phyloP scores from a whole-genome alignment of 2,329 filamentous ascomycete species.

The Ceratocystis harringtonii region DNA sequence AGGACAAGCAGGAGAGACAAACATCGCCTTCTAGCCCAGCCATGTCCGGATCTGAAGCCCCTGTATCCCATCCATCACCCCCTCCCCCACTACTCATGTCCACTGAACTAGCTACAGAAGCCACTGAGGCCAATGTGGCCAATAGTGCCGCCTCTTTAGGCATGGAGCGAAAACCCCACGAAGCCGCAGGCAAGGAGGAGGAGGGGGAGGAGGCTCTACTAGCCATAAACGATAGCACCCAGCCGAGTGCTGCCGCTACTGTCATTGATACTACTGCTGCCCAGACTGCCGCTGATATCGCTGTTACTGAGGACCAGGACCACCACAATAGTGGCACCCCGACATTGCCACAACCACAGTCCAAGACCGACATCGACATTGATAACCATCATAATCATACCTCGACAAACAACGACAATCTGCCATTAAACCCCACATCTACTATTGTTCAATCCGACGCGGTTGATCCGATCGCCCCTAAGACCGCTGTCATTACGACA shows the following conservation, averaged over 20 bases:
- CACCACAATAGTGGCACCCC: background rate
- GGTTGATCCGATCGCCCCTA: constrained; percentile 1
- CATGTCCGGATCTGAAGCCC: constrained; percentile 1
- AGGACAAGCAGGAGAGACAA: background rate
- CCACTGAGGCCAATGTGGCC: constrained; percentile 2
- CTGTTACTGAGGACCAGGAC: background rate
- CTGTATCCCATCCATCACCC: background rate
- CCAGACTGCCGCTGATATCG: background rate
- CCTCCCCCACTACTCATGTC: background rate
- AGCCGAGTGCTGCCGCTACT: background rate
- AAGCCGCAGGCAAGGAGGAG: background rate
- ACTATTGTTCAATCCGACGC: background rate
- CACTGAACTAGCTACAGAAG: background rate
- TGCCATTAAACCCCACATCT: background rate
- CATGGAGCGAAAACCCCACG: background rate
- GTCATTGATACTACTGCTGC: background rate
- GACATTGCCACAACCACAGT: background rate
- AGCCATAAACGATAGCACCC: constrained; percentile 6
- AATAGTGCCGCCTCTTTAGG: background rate
- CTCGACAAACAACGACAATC: background rate
- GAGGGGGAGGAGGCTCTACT: background rate
- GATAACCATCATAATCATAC: background rate
- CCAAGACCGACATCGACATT: background rate
- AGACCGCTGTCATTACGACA: constrained; percentile 2
- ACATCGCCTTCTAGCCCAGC: background rate